A percentile compares a stretch with the other conserved stretches of the same genome.
phyloP scores from a whole-genome alignment of 345 rosid species.

The Arabidopsis suecica region DNA sequence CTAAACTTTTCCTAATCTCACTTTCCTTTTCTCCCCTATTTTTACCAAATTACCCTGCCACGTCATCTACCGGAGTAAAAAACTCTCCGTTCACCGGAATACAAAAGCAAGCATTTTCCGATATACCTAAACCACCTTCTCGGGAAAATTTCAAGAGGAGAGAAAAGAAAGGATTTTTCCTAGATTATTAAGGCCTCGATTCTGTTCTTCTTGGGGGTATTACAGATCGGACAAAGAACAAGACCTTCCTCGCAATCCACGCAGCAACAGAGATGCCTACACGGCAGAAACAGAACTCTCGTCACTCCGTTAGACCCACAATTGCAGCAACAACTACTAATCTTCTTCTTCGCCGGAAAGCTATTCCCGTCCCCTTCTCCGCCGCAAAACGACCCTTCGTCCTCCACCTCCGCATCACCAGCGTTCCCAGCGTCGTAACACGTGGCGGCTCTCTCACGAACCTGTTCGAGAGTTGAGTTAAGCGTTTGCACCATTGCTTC shows the following conservation, averaged over 20 bases:
- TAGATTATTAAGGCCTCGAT: slow-evolving; percentile 69
- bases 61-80: slow-evolving; percentile 19
- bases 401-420: slow-evolving; percentile 45
- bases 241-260: slow-evolving; percentile 59
- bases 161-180: background rate
- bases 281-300: slow-evolving; percentile 85
- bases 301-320: slow-evolving; percentile 58
- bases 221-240: slow-evolving; percentile 76
- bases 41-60: slow-evolving; percentile 9
- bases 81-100: slow-evolving; percentile 29
- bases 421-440: slow-evolving; percentile 46
- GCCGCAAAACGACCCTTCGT: slow-evolving; percentile 57
- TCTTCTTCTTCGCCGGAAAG: slow-evolving; percentile 21
- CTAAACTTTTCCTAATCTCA: slow-evolving; percentile 18
- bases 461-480: slow-evolving; percentile 56
- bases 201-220: slow-evolving; percentile 65
- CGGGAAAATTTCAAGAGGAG: slow-evolving; percentile 36
- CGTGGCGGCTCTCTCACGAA: slow-evolving; percentile 49
- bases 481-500: slow-evolving; percentile 60
- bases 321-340: slow-evolving; percentile 51
- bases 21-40: background rate
- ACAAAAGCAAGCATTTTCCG: background rate
- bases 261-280: slow-evolving; percentile 91
- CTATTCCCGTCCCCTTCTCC: slow-evolving; percentile 31
- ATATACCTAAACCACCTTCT: slow-evolving; percentile 23